These are phyloP conservation scores for Dryas octopetala DNA, from an alignment of 306 rosid species.

Conservation along the genomic window DNA sequence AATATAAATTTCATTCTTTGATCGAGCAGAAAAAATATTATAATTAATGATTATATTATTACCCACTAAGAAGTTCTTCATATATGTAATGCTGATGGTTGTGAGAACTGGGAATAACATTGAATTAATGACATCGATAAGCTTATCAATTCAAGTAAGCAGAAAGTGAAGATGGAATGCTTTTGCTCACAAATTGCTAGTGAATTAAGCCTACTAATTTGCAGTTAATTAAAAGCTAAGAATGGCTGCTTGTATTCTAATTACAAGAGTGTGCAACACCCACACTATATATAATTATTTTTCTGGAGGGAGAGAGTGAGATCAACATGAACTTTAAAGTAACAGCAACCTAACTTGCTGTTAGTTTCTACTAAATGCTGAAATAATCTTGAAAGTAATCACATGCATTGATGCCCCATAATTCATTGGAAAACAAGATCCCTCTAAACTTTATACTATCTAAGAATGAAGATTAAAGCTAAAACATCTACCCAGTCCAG, in stretches of 20 bases:
- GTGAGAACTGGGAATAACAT: background rate
- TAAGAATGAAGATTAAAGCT: background rate
- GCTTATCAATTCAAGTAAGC: too few relatives aligned
- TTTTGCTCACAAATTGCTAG: background rate
- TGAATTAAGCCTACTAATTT: background rate
- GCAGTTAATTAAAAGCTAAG: background rate
- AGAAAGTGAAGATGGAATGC: background rate
- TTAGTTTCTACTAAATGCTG: background rate
- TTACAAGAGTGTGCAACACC: background rate
- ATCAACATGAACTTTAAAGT: background rate
- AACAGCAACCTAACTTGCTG: background rate
- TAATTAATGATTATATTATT: too few relatives aligned
- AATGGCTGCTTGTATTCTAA: too few relatives aligned
- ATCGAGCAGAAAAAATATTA: too few relatives aligned
- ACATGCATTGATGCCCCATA: background rate
- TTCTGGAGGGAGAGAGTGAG: background rate
- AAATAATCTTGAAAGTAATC: background rate
- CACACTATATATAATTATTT: background rate
- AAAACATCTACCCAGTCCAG: background rate
- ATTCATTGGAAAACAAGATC: background rate
- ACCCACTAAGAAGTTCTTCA: background rate
- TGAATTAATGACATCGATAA: background rate
- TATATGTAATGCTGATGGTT: background rate
- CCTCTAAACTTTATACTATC: background rate
- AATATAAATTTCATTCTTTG: too few relatives aligned